Evolutionary conservation across 225 moss, liverwort and hornwort genomes (phyloP).

Genomic region (Marchantia paleacea): DNA sequence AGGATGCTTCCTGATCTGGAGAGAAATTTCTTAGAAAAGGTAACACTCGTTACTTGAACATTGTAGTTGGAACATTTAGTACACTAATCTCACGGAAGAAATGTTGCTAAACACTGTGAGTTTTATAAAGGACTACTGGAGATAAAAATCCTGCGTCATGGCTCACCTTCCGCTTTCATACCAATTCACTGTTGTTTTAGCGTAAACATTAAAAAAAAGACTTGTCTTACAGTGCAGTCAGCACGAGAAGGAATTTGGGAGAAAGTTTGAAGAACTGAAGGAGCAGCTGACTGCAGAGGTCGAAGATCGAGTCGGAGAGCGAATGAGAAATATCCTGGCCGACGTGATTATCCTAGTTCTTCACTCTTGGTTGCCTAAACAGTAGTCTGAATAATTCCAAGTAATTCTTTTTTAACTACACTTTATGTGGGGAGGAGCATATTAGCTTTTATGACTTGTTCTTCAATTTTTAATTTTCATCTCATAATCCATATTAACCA

Average conservation of each 20-base stretch:
- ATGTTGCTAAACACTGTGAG: too few species aligned
- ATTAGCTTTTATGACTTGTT: not conserved
- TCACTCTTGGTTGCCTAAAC: not conserved
- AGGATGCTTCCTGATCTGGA: slow-evolving; percentile 38
- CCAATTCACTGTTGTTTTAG: too few species aligned
- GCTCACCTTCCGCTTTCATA: too few species aligned
- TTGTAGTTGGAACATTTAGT: too few species aligned
- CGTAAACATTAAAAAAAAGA: not conserved
- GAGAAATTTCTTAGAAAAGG: slow-evolving; percentile 45
- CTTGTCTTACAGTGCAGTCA: slow-evolving; percentile 29
- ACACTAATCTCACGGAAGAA: too few species aligned
- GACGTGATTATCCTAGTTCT: slow-evolving; percentile 20
- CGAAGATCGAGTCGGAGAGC: slow-evolving; percentile 31
- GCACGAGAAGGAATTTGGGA: slow-evolving; percentile 38
- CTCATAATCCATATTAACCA: too few species aligned
- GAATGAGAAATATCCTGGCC: slow-evolving; percentile 33
- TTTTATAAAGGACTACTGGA: too few species aligned
- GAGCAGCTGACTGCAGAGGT: slow-evolving; percentile 22
- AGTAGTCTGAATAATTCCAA: not conserved
- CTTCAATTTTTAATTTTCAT: too few species aligned
- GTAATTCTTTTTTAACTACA: not conserved
- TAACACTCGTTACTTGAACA: not conserved
- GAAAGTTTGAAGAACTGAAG: slow-evolving; percentile 32
- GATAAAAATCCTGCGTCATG: too few species aligned
- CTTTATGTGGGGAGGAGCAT: not conserved